Conservation (phyloP, 2,329 filamentous ascomycete genomes). For the Cladosporium oxysporum region DNA sequence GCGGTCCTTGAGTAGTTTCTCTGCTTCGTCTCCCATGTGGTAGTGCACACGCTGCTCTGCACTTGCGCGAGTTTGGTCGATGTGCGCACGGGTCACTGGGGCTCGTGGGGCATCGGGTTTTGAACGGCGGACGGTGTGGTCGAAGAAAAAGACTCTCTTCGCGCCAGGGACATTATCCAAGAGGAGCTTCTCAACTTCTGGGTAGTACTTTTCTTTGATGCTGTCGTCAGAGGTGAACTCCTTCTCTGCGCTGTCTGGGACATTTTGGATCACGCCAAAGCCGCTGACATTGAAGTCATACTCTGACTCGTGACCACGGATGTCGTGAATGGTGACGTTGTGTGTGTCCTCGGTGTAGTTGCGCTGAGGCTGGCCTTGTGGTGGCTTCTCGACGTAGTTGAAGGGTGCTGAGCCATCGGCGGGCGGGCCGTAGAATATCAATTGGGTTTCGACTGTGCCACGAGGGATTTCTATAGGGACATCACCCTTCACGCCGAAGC, state of each 20-base stretch:
- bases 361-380: conserved; percentile 60
- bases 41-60: conserved; percentile 66
- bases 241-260: conserved; percentile 56
- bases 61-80: conserved; percentile 75
- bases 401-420: conserved; percentile 61
- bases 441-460: conserved; percentile 62
- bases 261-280: conserved; percentile 65
- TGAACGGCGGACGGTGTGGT: conserved; percentile 81
- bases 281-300: conserved; percentile 73
- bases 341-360: conserved; percentile 62
- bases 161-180: conserved; percentile 67
- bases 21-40: conserved; percentile 69
- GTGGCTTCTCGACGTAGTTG: conserved; percentile 61
- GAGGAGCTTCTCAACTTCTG: conserved; percentile 75
- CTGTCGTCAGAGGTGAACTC: conserved; percentile 69
- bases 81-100: conserved; percentile 74
- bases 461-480: conserved; percentile 47
- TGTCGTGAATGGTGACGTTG: conserved; percentile 65
- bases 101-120: conserved; percentile 59
- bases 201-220: conserved; percentile 76
- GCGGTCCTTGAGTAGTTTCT: conserved; percentile 63
- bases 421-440: conserved; percentile 68
- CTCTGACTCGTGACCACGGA: conserved; percentile 67
- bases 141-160: conserved; percentile 72
- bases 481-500: conserved; percentile 27